These are phyloP conservation scores for Pseudocercospora fuligena DNA, from an alignment of 2,329 filamentous ascomycete genomes.

Conservation along the genomic window DNA sequence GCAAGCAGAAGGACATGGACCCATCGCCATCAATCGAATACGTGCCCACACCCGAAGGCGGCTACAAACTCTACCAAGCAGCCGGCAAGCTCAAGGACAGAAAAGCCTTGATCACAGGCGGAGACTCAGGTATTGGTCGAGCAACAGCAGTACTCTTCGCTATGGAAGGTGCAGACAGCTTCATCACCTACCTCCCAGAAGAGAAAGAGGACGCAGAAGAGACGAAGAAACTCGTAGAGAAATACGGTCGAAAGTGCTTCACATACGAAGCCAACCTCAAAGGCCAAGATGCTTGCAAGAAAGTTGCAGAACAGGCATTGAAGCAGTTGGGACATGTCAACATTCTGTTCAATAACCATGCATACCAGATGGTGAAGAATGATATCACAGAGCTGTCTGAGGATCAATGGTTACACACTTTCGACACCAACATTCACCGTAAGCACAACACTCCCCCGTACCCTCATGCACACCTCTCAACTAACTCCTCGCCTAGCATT, in stretches of 20 bases:
- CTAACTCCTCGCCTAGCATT: slow-evolving; percentile 45
- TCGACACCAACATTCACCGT: slow-evolving; percentile 79
- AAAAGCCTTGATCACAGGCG: slow-evolving; percentile 79
- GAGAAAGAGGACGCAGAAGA: slow-evolving; percentile 78
- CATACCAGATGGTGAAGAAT: slow-evolving; percentile 74
- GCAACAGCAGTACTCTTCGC: slow-evolving; percentile 77
- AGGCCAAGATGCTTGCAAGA: slow-evolving; percentile 69
- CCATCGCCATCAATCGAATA: slow-evolving; percentile 66
- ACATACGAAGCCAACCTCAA: slow-evolving; percentile 69
- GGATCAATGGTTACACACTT: slow-evolving; percentile 80
- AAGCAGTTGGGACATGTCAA: slow-evolving; percentile 71
- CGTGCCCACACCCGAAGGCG: slow-evolving; percentile 70
- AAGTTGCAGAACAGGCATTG: slow-evolving; percentile 69
- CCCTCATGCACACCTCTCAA: neutral
- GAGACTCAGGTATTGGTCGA: slow-evolving; percentile 78
- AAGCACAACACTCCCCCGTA: slow-evolving; percentile 14
- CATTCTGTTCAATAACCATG: slow-evolving; percentile 74
- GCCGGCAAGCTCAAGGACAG: slow-evolving; percentile 77
- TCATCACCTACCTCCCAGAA: slow-evolving; percentile 74
- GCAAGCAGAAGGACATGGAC: slow-evolving; percentile 61
- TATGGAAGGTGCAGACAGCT: slow-evolving; percentile 76
- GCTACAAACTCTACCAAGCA: slow-evolving; percentile 72
- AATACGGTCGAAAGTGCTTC: slow-evolving; percentile 68
- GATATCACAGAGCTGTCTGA: slow-evolving; percentile 74
- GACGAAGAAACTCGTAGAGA: slow-evolving; percentile 72